Evolutionary conservation across 164 flowering plant genomes (phyloP).

Genomic region (Magnolia changhungtana): DNA sequence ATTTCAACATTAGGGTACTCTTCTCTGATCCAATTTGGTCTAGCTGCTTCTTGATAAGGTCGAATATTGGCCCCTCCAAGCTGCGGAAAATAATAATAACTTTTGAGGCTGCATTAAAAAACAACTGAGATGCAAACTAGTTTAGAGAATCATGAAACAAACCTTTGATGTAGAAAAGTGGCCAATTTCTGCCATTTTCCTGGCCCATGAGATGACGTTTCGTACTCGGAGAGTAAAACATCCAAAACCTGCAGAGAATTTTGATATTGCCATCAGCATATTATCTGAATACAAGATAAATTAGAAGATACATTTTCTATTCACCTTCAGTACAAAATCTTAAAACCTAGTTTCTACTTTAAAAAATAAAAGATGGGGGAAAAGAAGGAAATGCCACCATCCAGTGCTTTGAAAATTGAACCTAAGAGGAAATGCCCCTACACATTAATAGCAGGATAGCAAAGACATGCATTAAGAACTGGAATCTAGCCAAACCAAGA

Average conservation of each 20-base stretch:
- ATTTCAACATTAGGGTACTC: constrained; percentile 67
- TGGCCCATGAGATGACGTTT: constrained; percentile 79
- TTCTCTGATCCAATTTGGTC: constrained; percentile 76
- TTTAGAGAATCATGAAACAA: constrained; percentile 3
- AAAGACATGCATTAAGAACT: background rate
- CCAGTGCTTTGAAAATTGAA: background rate
- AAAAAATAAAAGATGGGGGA: too few species aligned
- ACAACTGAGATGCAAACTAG: background rate
- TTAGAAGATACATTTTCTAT: background rate
- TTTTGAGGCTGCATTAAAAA: background rate
- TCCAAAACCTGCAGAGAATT: constrained; percentile 63
- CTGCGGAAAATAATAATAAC: constrained; percentile 34
- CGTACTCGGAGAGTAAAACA: constrained; percentile 76
- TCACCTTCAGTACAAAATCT: too few species aligned
- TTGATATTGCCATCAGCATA: background rate
- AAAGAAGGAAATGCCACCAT: background rate
- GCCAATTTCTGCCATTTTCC: constrained; percentile 84
- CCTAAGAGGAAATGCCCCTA: background rate
- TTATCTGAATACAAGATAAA: background rate
- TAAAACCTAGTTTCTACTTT: too few species aligned
- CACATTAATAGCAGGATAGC: constrained; percentile 2
- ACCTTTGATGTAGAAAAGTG: constrained; percentile 81
- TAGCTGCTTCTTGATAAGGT: constrained; percentile 66
- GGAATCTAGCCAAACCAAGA: too few species aligned
- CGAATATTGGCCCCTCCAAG: constrained; percentile 82